Evolutionary conservation across 148 eudicot species (phyloP), one percentile per base, ranked within the genome.

Genomic region (Euryodendron excelsum): DNA sequence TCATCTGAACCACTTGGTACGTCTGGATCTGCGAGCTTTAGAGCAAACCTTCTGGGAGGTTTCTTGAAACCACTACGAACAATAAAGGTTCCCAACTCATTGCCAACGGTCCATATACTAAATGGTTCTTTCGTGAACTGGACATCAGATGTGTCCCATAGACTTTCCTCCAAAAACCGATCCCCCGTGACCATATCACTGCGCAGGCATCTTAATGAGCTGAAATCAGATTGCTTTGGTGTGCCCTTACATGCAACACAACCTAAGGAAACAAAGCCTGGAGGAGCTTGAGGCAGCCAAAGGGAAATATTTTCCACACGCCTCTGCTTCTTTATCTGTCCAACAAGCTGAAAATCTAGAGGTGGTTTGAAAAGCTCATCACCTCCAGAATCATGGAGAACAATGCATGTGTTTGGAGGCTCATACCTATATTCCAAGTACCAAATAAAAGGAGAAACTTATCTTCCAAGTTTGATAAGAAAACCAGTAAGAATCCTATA

Each of bases 201-300:
- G 63, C 98, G 91, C 72, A 96, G 86, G 82, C 98, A 96, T 83
- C 99, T 87, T 78, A 96, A 80, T 70, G 91, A 85, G 77, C 78
- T 80, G 60, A 90, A 93, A 77, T 92, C 95, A 47, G 91, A 74
- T 69, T 58, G 85, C 84, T 91, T 96, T 52, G 95, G 99, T 62
- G 90, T 83, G 33, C 94, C 92, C 81, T 92, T 93, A 71, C 88
- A 91, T 28, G 99, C 97, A 77, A 93, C 79, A 85, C 99, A 96
- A 63, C 99, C 99, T 80, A 96, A 78, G 53, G 98, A 64, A 77
- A 93, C 94, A 89, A 85, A 96, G 37, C 99, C 98, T 25, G 99
- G 97, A 21, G 99, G 94, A 77, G 99, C 91, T 89, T 88, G 98
- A 77, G 99, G 99, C 82, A 93, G 79, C 98, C 98, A 96, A 72